These are phyloP conservation scores for Skeletonema menzelii DNA, from an alignment of 108 stramenopile species.

Conservation along the genomic window DNA sequence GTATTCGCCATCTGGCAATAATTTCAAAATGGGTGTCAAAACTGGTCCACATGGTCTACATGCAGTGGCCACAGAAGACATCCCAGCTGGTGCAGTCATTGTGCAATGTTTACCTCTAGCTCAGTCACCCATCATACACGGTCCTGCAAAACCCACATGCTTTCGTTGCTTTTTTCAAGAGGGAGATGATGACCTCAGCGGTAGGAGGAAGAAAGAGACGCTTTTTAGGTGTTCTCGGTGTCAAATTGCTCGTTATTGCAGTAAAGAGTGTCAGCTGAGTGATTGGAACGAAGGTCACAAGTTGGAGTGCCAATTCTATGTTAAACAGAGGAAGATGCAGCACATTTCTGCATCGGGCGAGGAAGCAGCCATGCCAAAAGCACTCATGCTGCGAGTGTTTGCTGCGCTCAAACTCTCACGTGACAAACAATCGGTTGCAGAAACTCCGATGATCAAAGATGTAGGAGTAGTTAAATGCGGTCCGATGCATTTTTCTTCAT, in stretches of 20 bases:
- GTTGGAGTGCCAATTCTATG: constrained; percentile 34
- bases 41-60: constrained; percentile 20
- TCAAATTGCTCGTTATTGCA: constrained; percentile 26
- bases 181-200: constrained; percentile 7
- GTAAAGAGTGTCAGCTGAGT: constrained; percentile 29
- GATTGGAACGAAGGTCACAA: constrained; percentile 16
- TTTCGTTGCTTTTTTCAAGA: constrained; percentile 30
- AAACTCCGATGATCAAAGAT: not conserved
- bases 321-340: constrained; percentile 19
- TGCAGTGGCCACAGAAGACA: constrained; percentile 21
- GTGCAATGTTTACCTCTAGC: constrained; percentile 36
- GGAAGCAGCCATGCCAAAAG: not conserved
- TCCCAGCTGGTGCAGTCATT: constrained; percentile 24
- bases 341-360: not conserved
- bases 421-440: not conserved
- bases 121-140: constrained; percentile 16
- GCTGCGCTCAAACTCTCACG: constrained; percentile 11
- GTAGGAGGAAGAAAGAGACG: not conserved
- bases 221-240: constrained; percentile 35
- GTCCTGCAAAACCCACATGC: constrained; percentile 11
- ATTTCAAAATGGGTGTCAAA: constrained; percentile 8
- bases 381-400: constrained; percentile 29
- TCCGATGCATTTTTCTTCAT: constrained; percentile 22
- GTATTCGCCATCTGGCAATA: not conserved
- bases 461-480: constrained; percentile 17